Base-by-base conservation (phyloP, 257 asterid species). In the Striga asiatica region DNA sequence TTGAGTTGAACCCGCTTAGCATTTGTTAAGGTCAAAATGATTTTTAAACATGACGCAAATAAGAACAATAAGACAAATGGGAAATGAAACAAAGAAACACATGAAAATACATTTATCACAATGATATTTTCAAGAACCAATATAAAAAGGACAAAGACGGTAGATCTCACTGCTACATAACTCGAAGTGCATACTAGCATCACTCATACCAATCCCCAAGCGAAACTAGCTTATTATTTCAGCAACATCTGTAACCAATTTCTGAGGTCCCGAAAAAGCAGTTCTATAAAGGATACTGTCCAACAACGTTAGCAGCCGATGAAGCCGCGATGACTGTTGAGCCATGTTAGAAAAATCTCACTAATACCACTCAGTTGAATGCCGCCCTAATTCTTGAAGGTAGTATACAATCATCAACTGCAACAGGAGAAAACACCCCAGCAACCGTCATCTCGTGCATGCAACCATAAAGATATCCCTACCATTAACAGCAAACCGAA, bases 311-410 rank as follows among this genome's bases (percentile, higher is more conserved):
- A 92, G 95, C 66, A 92, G 79, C 64, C 99, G 95, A 35, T 84
- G 69, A 50, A 92, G 97, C 60, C 99, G 85, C 7, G 99, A 92
- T 0, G 97, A 92, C 79, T 88, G 99, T 68, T 81, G 98, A 76
- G 97, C 94, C 98, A 87, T 87, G 34, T 17, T 74, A 39, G 7
- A 51, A 61, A 56, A 45, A 59, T 63, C 57, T 56, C 60, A 60
- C 71, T 58, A 41, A 65, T 61, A 58, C 64, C 73, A 60, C 54
- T 61, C 73, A 76, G 71, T 71, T 67, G 34, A 70, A 34, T 21
- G 61, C 65, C 54, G 18, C 69, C 70, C 62, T 58, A 68, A 60
- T 64, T 61, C 69, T 54, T 60, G 53, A 52, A 74, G 60, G 24
- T 23, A 58, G 47, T 18, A 12, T 49, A 66, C 12, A 35, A 65